These are phyloP conservation scores for Plantago ovata DNA, from an alignment of 257 asterid species.

Conservation along the genomic window DNA sequence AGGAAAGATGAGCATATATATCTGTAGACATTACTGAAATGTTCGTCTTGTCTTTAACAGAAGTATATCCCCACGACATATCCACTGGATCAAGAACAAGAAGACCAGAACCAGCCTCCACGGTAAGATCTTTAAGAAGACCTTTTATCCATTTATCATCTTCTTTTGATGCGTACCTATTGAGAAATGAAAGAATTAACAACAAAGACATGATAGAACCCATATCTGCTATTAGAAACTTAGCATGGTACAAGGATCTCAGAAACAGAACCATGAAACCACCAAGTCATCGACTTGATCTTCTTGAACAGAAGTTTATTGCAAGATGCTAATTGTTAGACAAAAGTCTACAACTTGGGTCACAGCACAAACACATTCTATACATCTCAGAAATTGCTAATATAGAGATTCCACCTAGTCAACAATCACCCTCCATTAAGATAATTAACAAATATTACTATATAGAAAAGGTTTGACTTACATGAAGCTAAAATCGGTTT, in stretches of 20 bases:
- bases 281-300: too few species aligned
- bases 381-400: too few species aligned
- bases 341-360: too few species aligned
- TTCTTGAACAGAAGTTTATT: too few species aligned
- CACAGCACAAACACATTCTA: too few species aligned
- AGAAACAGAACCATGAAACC: neutral
- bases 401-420: neutral
- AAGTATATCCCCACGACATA: conserved; percentile 91
- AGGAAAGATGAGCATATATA: conserved; percentile 87
- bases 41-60: conserved; percentile 86
- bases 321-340: too few species aligned
- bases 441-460: conserved; percentile 6
- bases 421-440: conserved; percentile 4
- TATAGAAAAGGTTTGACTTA: conserved; percentile 39
- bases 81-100: conserved; percentile 96
- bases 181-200: conserved; percentile 11
- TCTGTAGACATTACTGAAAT: conserved; percentile 71
- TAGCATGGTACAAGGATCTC: conserved; percentile 14
- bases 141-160: conserved; percentile 93
- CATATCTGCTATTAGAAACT: neutral
- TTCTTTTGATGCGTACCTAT: conserved; percentile 96
- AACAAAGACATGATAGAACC: conserved; percentile 10
- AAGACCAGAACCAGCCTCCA: conserved; percentile 98
- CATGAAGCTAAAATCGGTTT: conserved; percentile 95
- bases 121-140: conserved; percentile 77